Base-by-base conservation (phyloP, 2,329 filamentous ascomycete genomes). In the Clathrospora elynae region DNA sequence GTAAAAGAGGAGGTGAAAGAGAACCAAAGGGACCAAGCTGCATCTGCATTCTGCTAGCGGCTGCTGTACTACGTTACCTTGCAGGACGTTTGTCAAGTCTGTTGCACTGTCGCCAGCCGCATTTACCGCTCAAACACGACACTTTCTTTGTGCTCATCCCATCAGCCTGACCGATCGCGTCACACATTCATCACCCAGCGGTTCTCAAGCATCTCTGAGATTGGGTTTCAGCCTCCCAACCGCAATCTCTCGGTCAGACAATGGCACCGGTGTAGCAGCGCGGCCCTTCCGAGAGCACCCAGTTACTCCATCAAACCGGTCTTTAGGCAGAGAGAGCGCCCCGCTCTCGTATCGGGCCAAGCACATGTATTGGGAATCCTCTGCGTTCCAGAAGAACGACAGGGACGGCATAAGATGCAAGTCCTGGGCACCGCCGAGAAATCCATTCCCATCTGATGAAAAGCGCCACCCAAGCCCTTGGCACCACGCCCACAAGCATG, bases 391-490 rank as follows among this genome's bases (percentile, higher is more conserved):
- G 65, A n/a, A n/a, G n/a, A 69, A 68, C 55, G 49, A 33, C 55
- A 49, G 61, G 54, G 49, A 53, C 47, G 53, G 57, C 54, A 52
- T 55, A 35, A 42, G 45, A 53, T 42, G 44, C 40, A 39, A 46
- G 42, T 37, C 26, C 63, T 67, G 51, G 64, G 64, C 63, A 44
- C 45, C 40, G 51, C 47, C 47, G 46, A 42, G 22, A 41, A 26
- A 43, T 30, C 60, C 62, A 64, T 49, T 55, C 50, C 47, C 55
- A 46, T 49, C 40, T 31, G 42, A 38, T 42, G 40, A 56, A 58
- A 59, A 57, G 49, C 56, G 66, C 65, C 66, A 63, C 54, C 64
- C 64, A 68, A 69, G 66, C 32, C 63, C 65, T 69, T 68, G 66
- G 65, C 65, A 62, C 38, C 34, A 54, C 53, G 53, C 53, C 53